Base-by-base conservation (phyloP, 441 rosid genomes). In the Erysimum cheiri region DNA sequence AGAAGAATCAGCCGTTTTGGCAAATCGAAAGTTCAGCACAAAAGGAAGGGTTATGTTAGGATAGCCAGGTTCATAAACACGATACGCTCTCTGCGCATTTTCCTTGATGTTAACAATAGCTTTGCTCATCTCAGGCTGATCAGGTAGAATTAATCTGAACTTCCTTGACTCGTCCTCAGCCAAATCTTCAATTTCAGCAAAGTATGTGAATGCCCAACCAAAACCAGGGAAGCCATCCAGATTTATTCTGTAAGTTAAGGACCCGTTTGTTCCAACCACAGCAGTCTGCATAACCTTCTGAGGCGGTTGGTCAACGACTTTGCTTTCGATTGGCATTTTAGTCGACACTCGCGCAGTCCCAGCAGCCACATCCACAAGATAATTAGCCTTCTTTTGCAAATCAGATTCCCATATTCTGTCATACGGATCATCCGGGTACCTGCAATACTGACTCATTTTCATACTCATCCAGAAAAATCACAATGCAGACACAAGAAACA, bases 381-480 rank as follows among this genome's bases (percentile, higher is more conserved):
- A 92, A 74, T 95, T 95, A 70, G 98, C 89, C 60, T 76, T 95
- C 80, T 82, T 92, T 60, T 79, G 17, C 48, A 80, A 77, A 77
- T 95, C 99, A 40, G 99, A 95, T 68, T 88, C 87, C 99, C 99
- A 95, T 73, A 92, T 85, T 78, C 99, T 87, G 63, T 95, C 99
- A 44, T 82, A 95, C 3, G 98, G 95, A 70, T 95, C 99, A 72
- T 95, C 98, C 13, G 99, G 99, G 74, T 89, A 95, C 91, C 99
- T 94, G 85, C 82, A 75, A 75, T 4, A 67, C 29, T 7, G 13
- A 56, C 11, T 55, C 46, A 63, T 19, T 28, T 50, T 12, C 44
- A 33, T 10, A 29, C 54, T 43, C 12, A 47, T 10, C 43, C 46
- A 31, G 8, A 29, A 29, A 32, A 41, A 14, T 8, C 28, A 49